A percentile compares a stretch with the other conserved stretches of the same genome.
Conservation (phyloP, 2,329 filamentous ascomycete species). For the Microdochium trichocladiopsis region DNA sequence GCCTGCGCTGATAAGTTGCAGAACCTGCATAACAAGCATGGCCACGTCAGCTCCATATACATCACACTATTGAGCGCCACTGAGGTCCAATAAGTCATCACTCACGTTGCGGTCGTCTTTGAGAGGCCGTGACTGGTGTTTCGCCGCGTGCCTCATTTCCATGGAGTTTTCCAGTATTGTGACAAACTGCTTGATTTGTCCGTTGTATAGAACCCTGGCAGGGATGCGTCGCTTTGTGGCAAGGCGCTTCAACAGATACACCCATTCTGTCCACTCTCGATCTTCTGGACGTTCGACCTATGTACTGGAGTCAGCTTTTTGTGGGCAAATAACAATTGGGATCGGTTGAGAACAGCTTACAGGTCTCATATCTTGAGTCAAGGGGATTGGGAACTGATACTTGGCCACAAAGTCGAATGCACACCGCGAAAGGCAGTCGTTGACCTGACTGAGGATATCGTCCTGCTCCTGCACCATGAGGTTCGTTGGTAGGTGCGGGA, state of each 20-base stretch:
- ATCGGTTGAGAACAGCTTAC: slow-evolving; percentile 19
- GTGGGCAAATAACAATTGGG: not conserved
- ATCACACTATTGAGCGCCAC: not conserved
- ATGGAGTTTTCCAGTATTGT: slow-evolving; percentile 83
- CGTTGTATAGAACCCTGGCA: slow-evolving; percentile 76
- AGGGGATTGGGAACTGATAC: slow-evolving; percentile 82
- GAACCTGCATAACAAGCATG: slow-evolving; percentile 34
- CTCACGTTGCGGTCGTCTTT: slow-evolving; percentile 72
- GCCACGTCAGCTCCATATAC: not conserved
- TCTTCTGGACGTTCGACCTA: slow-evolving; percentile 61
- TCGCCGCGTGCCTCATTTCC: slow-evolving; percentile 80
- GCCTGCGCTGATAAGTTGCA: slow-evolving; percentile 80
- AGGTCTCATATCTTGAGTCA: slow-evolving; percentile 75
- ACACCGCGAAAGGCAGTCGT: slow-evolving; percentile 77
- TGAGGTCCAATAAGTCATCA: not conserved
- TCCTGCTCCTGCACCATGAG: slow-evolving; percentile 81
- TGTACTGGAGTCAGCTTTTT: not conserved
- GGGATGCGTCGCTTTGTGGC: slow-evolving; percentile 83
- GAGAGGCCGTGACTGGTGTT: slow-evolving; percentile 73
- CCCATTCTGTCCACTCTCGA: slow-evolving; percentile 89
- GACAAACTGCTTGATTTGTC: slow-evolving; percentile 86
- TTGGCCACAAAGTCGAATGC: slow-evolving; percentile 88
- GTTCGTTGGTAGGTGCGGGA: slow-evolving; percentile 77
- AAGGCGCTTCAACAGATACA: slow-evolving; percentile 76
- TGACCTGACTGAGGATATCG: slow-evolving; percentile 70